Evolutionary conservation across 345 rosid genomes (phyloP), one percentile per base, ranked within the genome.

Genomic region (Adansonia digitata): DNA sequence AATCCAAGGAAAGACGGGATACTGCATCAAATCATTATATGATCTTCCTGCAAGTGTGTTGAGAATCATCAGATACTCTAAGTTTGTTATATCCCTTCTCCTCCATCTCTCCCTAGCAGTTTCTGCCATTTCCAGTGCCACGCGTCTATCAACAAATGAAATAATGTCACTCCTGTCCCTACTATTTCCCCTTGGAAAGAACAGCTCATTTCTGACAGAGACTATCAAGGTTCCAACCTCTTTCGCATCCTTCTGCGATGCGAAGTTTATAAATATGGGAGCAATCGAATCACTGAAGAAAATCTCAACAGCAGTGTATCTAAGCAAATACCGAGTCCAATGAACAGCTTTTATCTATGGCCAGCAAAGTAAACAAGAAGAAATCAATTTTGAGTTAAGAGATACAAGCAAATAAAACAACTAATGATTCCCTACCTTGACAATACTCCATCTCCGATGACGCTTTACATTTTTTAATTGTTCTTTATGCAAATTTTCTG

Each of bases 1-100:
- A 78, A 92, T 85, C 97, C 98, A 94, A 45, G 98, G 98, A 81
- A 91, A 94, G 78, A 94, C 90, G 69, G 97, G 98, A 87, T 94
- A 94, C 76, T 94, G 98, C 12, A 94, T 94, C 78, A 94, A 84
- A 85, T 94, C 98, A 82, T 94, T 92, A 81, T 92, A 94, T 40
- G 98, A 92, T 85, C 98, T 87, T 83, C 98, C 98, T 27, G 98
- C 85, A 75, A 94, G 92, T 37, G 97, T 92, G 79, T 92, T 94
- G 74, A 94, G 91, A 82, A 88, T 87, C 94, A 87, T 94, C 71
- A 94, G 81, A 84, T 94, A 94, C 87, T 94, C 97, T 74, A 94
- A 94, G 86, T 89, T 94, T 31, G 97, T 88, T 60, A 94, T 92
- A 81, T 92, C 97, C 87, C 98, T 92, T 81, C 91, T 88, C 81